Percentiles rank a stretch among this genome's conserved stretches.
These are phyloP conservation scores for Phyllosticta citribraziliensis DNA, from an alignment of 2,329 filamentous ascomycete genomes.

Conservation along the genomic window DNA sequence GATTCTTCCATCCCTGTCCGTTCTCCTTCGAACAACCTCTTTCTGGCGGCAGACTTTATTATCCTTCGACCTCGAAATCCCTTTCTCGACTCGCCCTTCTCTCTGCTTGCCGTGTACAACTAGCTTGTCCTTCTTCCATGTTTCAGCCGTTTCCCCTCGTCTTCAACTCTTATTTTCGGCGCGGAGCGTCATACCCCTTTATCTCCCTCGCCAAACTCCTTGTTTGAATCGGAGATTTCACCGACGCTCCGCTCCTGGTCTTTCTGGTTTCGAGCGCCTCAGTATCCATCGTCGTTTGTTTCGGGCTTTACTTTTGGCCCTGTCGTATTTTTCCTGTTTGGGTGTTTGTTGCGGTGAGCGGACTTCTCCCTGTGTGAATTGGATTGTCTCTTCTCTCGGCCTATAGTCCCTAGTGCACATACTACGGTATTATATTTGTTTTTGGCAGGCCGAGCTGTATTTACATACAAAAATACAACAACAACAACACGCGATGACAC, in stretches of 20 bases:
- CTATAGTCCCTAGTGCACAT: neutral
- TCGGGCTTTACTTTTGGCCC: neutral
- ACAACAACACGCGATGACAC: neutral
- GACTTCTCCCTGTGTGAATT: neutral
- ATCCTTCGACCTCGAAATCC: neutral
- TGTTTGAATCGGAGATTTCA: neutral
- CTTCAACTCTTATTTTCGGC: neutral
- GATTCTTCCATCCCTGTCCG: neutral
- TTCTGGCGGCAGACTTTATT: neutral
- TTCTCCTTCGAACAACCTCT: neutral
- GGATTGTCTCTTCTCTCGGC: neutral
- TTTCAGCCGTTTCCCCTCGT: neutral
- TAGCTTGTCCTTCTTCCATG: neutral
- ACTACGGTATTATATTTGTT: neutral
- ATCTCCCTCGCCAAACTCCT: neutral
- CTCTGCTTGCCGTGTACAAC: neutral
- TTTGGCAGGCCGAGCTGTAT: neutral
- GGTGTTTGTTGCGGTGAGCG: neutral
- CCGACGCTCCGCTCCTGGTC: neutral
- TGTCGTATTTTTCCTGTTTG: neutral
- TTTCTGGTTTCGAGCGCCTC: neutral
- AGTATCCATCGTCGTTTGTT: neutral
- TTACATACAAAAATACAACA: neutral
- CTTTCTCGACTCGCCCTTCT: neutral
- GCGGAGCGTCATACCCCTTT: neutral